Conservation (phyloP, 495 filamentous ascomycete genomes). For the Penicillium robsamsonii region DNA sequence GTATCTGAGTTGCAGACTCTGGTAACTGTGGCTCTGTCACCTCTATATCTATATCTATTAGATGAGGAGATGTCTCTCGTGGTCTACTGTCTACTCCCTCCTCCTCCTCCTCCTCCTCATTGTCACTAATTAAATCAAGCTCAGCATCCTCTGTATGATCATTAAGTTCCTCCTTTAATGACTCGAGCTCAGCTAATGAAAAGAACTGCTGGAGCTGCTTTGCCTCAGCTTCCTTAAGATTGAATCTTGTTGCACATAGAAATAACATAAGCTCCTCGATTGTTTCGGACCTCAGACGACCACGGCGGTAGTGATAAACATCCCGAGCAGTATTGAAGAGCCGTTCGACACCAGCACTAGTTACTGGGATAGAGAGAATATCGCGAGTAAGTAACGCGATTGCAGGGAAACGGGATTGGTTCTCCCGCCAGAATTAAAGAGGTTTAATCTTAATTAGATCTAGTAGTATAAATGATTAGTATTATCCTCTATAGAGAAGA, state of each 20-base stretch:
- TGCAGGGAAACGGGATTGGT: neutral
- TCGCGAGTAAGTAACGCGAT: neutral
- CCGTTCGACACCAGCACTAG: neutral
- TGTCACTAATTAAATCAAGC: slow-evolving; percentile 2
- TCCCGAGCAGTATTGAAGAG: too few species aligned
- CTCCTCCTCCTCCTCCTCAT: neutral
- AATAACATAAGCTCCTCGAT: slow-evolving; percentile 3
- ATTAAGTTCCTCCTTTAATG: neutral
- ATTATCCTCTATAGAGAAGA: neutral
- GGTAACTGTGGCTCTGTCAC: neutral
- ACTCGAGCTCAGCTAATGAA: neutral
- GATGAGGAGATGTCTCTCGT: neutral
- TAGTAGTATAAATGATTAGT: slow-evolving; percentile 1
- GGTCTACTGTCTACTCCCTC: neutral
- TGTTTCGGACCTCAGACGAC: neutral
- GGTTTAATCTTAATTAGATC: neutral
- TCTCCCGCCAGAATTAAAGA: slow-evolving; percentile 1
- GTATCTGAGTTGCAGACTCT: neutral
- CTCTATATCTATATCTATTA: too few species aligned
- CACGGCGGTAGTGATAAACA: too few species aligned
- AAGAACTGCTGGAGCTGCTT: slow-evolving; percentile 1
- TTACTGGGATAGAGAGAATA: slow-evolving; percentile 2
- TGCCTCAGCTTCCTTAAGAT: neutral
- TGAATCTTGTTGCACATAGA: slow-evolving; percentile 3
- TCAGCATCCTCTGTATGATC: neutral